phyloP scores from a whole-genome alignment of 2,329 filamentous ascomycete species.

The Ceratocystiopsis sp. region DNA sequence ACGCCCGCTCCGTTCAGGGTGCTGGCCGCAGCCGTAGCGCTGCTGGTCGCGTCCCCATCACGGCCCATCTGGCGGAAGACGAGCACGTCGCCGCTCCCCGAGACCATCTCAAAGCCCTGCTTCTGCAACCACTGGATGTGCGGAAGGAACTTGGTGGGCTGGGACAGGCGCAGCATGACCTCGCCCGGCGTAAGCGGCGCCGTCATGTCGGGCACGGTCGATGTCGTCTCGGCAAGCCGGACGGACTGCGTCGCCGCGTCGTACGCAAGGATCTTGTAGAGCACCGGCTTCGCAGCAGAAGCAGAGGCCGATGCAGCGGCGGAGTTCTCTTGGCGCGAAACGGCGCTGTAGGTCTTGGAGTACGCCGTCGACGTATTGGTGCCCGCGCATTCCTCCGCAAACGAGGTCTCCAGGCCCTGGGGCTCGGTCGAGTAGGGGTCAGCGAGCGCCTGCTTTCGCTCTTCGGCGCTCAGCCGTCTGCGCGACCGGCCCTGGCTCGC shows the following conservation, averaged over 20 bases:
- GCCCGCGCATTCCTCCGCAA: conserved; percentile 24
- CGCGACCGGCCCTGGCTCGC: conserved; percentile 4
- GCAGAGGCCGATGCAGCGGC: background rate
- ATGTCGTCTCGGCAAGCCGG: conserved; percentile 42
- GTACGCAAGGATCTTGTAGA: conserved; percentile 51
- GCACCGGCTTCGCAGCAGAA: conserved; percentile 10
- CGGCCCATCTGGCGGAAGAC: conserved; percentile 44
- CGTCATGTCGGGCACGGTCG: conserved; percentile 30
- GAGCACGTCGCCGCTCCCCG: conserved; percentile 44
- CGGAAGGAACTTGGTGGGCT: conserved; percentile 48
- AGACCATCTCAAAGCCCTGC: conserved; percentile 50
- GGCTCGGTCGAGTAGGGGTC: conserved; percentile 24
- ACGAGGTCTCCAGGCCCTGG: conserved; percentile 31
- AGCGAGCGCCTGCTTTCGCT: conserved; percentile 2
- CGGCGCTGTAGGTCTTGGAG: conserved; percentile 14
- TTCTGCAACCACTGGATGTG: conserved; percentile 40
- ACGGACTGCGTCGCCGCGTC: conserved; percentile 41
- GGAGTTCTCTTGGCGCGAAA: background rate
- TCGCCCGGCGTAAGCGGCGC: conserved; percentile 38
- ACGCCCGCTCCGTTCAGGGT: too few species aligned
- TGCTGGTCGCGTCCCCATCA: background rate
- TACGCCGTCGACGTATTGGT: conserved; percentile 18
- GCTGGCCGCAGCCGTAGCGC: background rate
- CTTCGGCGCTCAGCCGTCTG: background rate
- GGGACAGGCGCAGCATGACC: conserved; percentile 40